These are phyloP conservation scores for Durotheca rogersii DNA, from an alignment of 495 filamentous ascomycete species.

Conservation along the genomic window DNA sequence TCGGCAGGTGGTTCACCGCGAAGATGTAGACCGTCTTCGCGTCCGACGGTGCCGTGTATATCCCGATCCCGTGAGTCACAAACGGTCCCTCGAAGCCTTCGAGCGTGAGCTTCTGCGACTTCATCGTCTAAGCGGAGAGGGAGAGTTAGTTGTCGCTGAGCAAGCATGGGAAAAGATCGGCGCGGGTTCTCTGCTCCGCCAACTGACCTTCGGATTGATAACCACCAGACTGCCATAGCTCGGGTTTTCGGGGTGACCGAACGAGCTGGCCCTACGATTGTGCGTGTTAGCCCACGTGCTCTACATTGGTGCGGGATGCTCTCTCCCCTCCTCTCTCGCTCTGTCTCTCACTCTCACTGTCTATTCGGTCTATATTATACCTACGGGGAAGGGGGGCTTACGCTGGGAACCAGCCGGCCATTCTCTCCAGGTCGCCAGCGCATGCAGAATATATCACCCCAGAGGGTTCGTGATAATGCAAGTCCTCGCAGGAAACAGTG, in stretches of 20 bases:
- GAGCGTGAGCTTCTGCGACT: constrained; percentile 48
- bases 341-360: neutral
- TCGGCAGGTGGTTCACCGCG: constrained; percentile 59
- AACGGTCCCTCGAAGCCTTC: constrained; percentile 56
- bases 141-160: neutral
- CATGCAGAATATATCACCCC: constrained; percentile 59
- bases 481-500: constrained; percentile 59
- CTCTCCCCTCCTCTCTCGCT: neutral
- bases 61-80: constrained; percentile 61
- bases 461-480: constrained; percentile 56
- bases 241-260: constrained; percentile 19
- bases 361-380: too few species aligned
- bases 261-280: constrained; percentile 2
- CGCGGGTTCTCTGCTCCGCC: too few species aligned
- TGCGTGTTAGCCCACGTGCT: neutral
- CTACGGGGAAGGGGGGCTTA: constrained; percentile 2
- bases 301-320: neutral
- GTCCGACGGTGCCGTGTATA: constrained; percentile 49
- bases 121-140: constrained; percentile 47
- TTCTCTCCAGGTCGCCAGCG: constrained; percentile 45
- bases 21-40: constrained; percentile 58
- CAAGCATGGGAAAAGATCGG: too few species aligned
- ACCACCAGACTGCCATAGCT: constrained; percentile 30
- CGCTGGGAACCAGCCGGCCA: constrained; percentile 60
- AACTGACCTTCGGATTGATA: constrained; percentile 53